Conservation (phyloP, 805 yeast genomes). For the Wickerhamiella galacta region DNA sequence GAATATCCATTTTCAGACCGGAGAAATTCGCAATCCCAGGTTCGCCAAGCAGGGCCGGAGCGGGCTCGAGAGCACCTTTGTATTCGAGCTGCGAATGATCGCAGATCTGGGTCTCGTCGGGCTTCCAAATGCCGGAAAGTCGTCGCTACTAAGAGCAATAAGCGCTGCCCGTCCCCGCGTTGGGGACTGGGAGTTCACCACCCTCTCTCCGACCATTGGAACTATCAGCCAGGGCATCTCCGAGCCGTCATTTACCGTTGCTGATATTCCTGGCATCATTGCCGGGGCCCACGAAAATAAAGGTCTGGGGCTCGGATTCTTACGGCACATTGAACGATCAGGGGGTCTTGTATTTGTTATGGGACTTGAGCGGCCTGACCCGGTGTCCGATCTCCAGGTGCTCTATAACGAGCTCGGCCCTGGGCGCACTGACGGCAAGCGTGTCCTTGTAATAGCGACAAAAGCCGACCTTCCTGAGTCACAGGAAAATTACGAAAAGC, state of each 20-base stretch:
- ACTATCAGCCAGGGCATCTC: slow-evolving; percentile 51
- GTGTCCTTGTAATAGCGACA: slow-evolving; percentile 69
- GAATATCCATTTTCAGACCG: slow-evolving; percentile 83
- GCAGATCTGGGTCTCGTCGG: slow-evolving; percentile 95
- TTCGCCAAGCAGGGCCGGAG: slow-evolving; percentile 69
- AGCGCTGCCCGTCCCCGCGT: slow-evolving; percentile 80
- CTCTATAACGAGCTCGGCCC: slow-evolving; percentile 58
- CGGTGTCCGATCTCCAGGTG: slow-evolving; percentile 45
- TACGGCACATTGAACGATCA: slow-evolving; percentile 84
- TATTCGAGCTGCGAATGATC: slow-evolving; percentile 69
- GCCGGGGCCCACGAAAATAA: slow-evolving; percentile 66
- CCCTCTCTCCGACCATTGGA: slow-evolving; percentile 82
- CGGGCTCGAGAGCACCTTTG: slow-evolving; percentile 47
- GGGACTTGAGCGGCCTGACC: slow-evolving; percentile 50
- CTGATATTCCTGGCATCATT: slow-evolving; percentile 93
- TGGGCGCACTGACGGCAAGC: slow-evolving; percentile 41
- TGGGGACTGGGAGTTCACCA: slow-evolving; percentile 96
- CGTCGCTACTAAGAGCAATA: slow-evolving; percentile 71
- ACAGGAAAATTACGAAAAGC: slow-evolving; percentile 28
- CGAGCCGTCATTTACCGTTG: slow-evolving; percentile 58
- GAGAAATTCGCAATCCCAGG: slow-evolving; percentile 72
- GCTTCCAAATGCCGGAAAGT: slow-evolving; percentile 91
- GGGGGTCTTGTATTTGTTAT: slow-evolving; percentile 79
- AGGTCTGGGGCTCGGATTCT: slow-evolving; percentile 88
- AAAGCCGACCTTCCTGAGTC: slow-evolving; percentile 67